Evolutionary conservation across 257 asterid genomes (phyloP).

Genomic region (Fraxinus anomala): DNA sequence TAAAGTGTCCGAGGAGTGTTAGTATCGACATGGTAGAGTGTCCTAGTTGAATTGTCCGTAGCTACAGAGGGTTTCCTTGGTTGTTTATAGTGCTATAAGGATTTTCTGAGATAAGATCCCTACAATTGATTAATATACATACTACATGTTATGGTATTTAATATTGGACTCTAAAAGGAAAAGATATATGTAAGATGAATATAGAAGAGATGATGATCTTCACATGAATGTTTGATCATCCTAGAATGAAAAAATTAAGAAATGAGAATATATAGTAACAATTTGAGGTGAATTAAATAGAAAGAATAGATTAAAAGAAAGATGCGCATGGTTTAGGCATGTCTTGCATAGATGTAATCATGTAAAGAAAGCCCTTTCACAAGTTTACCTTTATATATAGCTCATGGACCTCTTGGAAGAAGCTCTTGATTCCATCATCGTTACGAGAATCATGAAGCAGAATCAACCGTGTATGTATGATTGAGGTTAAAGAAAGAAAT

Average conservation of each 20-base stretch:
- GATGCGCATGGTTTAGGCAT: neutral
- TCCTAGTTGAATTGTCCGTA: too few relatives aligned
- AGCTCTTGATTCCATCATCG: slow-evolving; percentile 96
- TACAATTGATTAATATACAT: neutral
- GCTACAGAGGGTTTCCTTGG: too few relatives aligned
- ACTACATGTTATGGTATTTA: neutral
- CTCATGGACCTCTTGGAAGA: slow-evolving; percentile 97
- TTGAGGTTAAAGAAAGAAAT: slow-evolving; percentile 48
- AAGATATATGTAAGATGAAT: neutral
- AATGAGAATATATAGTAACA: neutral
- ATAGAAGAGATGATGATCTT: neutral
- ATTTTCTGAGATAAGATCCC: neutral
- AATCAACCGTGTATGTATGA: slow-evolving; percentile 87
- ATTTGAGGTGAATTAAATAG: neutral
- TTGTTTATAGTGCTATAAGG: neutral
- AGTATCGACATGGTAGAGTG: too few relatives aligned
- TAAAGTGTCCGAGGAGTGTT: too few relatives aligned
- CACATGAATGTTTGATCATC: neutral
- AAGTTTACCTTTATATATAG: slow-evolving; percentile 72
- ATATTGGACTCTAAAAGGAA: neutral
- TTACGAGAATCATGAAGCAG: slow-evolving; percentile 97
- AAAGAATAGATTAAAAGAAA: too few relatives aligned
- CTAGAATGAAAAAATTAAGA: neutral
- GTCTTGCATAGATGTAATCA: neutral
- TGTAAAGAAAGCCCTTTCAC: neutral